A percentile compares a stretch with the other conserved stretches of the same genome.
These are phyloP conservation scores for Globisporangium polare DNA, from an alignment of 352 stramenopile genomes.

Conservation along the genomic window DNA sequence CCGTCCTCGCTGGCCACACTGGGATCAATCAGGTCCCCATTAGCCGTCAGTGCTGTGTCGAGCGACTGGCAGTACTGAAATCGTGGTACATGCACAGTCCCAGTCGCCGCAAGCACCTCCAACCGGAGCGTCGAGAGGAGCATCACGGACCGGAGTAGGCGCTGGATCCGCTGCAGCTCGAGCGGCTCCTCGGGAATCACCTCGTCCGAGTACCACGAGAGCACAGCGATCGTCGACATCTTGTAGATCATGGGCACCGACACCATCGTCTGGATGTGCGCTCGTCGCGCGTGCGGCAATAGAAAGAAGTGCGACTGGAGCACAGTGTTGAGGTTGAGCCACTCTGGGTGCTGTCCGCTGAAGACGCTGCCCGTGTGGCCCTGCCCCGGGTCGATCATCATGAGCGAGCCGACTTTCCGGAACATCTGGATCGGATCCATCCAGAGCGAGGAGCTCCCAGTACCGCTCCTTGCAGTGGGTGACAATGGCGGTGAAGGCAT, in stretches of 20 bases:
- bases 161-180: conserved; percentile 70
- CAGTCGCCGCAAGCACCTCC: conserved; percentile 31
- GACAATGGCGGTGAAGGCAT: conserved; percentile 20
- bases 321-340: conserved; percentile 42
- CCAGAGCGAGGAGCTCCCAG: conserved; percentile 28
- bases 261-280: conserved; percentile 60
- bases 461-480: conserved; percentile 16
- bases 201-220: conserved; percentile 77
- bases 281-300: conserved; percentile 57
- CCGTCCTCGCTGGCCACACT: conserved; percentile 39
- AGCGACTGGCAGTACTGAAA: conserved; percentile 80
- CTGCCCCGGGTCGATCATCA: conserved; percentile 78
- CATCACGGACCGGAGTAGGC: conserved; percentile 60
- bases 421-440: conserved; percentile 67
- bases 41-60: conserved; percentile 68
- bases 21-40: conserved; percentile 54
- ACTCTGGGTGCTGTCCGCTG: conserved; percentile 67
- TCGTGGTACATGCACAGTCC: conserved; percentile 36
- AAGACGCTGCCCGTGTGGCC: conserved; percentile 71
- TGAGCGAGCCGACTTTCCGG: conserved; percentile 57
- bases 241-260: conserved; percentile 83
- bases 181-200: conserved; percentile 45
- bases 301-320: conserved; percentile 76
- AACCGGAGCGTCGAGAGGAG: conserved; percentile 57
- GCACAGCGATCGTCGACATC: conserved; percentile 69